Evolutionary conservation across 495 filamentous ascomycete species (phyloP), one percentile per base, ranked within the genome.

Genomic region (Penicillium coffeae): DNA sequence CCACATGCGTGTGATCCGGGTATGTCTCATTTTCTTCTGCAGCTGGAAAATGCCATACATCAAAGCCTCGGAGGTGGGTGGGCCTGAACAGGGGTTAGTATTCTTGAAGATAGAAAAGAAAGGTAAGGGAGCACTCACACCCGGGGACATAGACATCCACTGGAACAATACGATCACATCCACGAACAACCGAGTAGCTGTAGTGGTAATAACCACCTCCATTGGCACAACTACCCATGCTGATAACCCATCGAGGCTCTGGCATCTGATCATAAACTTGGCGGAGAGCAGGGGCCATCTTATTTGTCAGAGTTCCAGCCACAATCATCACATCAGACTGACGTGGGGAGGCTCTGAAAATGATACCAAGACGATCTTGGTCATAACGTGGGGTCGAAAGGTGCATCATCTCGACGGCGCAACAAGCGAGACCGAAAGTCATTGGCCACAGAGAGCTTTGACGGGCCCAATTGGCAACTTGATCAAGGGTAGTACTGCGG

Each of bases 201-300:
- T 96, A 96, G 71, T 96, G 91, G 60, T 96, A 96, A 73, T 96
- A 96, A 40, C 91, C 91, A 58, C 91, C 91, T 48, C 91, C 91
- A 69, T 96, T 96, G 59, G 91, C 91, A 70, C 91, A 96, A 54
- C 81, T 87, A 16, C 91, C 91, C 91, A 96, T 96, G 52, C 81
- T 85, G 68, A 96, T 82, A 50, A 96, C 91, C 91, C 91, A 96
- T 46, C 91, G 82, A 25, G 91, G 91, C 21, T 96, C 91, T 34
- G 91, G 91, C 91, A 96, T 96, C 74, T 96, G 91, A 72, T 96
- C 91, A 66, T 96, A 96, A 25, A 96, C 91, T 70, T 95, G 90
- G 57, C 91, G 77, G 64, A 96, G 78, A 36, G 91, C 91, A 25
- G 90, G 90, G 8, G 91, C 91, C 91, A 96, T 96, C 79, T 96